phyloP scores from a whole-genome alignment of 2,329 filamentous ascomycete species.

The Aspergillus sp. region DNA sequence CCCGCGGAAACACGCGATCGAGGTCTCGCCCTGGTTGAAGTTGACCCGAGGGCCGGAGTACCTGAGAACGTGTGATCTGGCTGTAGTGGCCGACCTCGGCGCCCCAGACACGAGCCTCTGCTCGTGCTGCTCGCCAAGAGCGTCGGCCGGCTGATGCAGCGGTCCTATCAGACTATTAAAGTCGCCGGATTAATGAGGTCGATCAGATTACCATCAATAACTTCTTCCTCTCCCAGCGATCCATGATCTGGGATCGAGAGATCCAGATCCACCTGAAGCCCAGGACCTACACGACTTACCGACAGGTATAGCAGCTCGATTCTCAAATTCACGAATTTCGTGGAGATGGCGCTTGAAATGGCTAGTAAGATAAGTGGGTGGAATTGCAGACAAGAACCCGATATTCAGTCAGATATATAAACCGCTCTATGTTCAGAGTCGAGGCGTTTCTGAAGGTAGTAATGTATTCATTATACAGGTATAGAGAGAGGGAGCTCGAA shows the following conservation, averaged over 20 bases:
- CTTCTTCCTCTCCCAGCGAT: not conserved
- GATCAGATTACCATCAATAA: slow-evolving; percentile 5
- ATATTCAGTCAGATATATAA: too few relatives aligned
- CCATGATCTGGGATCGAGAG: not conserved
- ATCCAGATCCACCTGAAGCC: slow-evolving; percentile 1
- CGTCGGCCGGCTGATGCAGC: not conserved
- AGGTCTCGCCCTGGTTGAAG: slow-evolving; percentile 1
- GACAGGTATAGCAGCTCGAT: slow-evolving; percentile 1
- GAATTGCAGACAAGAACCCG: too few relatives aligned
- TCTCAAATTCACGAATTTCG: too few relatives aligned
- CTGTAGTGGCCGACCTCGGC: not conserved
- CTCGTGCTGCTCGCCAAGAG: not conserved
- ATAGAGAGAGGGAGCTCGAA: too few relatives aligned
- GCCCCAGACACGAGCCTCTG: not conserved
- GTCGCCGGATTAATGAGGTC: slow-evolving; percentile 1
- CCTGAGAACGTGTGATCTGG: not conserved
- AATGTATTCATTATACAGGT: too few relatives aligned
- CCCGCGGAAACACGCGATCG: not conserved
- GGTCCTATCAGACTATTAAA: not conserved
- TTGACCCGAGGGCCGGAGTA: slow-evolving; percentile 1
- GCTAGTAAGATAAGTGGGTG: too few relatives aligned
- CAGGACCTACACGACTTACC: not conserved
- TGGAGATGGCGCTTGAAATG: too few relatives aligned
- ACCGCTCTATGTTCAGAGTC: too few relatives aligned
- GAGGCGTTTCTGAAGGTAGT: too few relatives aligned